Evolutionary conservation across 1,284 basidiomycete species (phyloP).

Genomic region (Tilletia indica): DNA sequence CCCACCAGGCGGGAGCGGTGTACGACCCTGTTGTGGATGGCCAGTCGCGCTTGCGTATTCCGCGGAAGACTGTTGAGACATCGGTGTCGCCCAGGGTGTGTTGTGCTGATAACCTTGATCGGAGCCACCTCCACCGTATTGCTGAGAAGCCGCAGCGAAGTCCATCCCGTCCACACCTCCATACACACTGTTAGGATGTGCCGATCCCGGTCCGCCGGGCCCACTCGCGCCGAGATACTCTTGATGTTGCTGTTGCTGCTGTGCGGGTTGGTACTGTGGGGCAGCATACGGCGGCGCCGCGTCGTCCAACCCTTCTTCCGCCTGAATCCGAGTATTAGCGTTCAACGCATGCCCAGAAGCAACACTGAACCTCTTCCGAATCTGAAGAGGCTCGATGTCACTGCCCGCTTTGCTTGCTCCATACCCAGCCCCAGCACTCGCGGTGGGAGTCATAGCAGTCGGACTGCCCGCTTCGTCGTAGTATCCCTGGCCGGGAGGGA

Average conservation of each 20-base stretch:
- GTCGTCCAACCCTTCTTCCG: conserved; percentile 23
- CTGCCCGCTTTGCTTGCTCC: conserved; percentile 1
- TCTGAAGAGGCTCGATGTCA: conserved; percentile 33
- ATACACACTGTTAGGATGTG: background rate
- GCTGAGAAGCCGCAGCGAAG: background rate
- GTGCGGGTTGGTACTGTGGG: background rate
- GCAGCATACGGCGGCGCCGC: conserved; percentile 34
- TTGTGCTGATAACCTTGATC: background rate
- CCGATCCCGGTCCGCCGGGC: background rate
- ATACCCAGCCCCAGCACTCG: background rate
- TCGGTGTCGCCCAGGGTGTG: conserved; percentile 10
- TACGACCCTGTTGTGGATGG: background rate
- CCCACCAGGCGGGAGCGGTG: conserved; percentile 3
- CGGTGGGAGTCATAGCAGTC: background rate
- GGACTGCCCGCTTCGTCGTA: background rate
- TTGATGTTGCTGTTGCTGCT: background rate
- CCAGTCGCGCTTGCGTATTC: background rate
- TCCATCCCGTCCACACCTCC: conserved; percentile 4
- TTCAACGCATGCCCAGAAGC: conserved; percentile 26
- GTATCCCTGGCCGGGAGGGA: background rate
- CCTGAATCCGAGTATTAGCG: conserved; percentile 25
- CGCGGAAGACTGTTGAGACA: background rate
- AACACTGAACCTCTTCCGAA: conserved; percentile 32
- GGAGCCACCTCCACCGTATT: background rate
- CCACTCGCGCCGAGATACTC: background rate